Evolutionary conservation across 495 filamentous ascomycete species (phyloP).

Genomic region (Venustampulla echinocandica): DNA sequence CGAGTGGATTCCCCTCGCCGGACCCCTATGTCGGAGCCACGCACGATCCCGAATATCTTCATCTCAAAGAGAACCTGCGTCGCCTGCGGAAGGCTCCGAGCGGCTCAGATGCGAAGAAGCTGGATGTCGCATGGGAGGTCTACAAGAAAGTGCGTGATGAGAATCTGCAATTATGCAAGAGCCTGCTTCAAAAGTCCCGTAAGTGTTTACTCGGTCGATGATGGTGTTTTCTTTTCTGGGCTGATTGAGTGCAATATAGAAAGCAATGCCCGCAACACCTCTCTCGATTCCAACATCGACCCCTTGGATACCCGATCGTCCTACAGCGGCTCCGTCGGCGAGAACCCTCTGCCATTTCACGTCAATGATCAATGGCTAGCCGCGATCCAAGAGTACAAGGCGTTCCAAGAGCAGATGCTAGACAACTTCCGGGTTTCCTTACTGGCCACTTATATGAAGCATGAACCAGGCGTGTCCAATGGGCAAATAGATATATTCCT

Average conservation of each 20-base stretch:
- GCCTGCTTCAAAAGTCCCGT: conserved; percentile 22
- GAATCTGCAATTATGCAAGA: conserved; percentile 21
- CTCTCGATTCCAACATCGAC: conserved; percentile 14
- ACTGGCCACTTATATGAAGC: conserved; percentile 23
- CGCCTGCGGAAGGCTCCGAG: conserved; percentile 22
- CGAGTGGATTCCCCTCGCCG: conserved; percentile 17
- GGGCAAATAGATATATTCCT: conserved; percentile 23
- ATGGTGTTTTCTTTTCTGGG: neutral
- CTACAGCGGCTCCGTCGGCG: conserved; percentile 6
- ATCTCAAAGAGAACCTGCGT: conserved; percentile 21
- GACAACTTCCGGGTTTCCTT: conserved; percentile 23
- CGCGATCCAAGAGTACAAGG: conserved; percentile 27
- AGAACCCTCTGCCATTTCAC: conserved; percentile 6
- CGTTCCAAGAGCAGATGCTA: conserved; percentile 23
- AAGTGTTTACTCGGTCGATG: conserved; percentile 3
- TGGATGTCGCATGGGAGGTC: conserved; percentile 26
- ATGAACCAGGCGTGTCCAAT: conserved; percentile 25
- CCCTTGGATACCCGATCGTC: conserved; percentile 15
- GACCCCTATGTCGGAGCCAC: conserved; percentile 15
- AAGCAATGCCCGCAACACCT: conserved; percentile 5
- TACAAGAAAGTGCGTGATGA: conserved; percentile 25
- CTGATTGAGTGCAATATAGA: conserved; percentile 8
- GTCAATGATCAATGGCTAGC: conserved; percentile 22
- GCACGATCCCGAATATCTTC: conserved; percentile 18
- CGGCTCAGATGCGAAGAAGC: conserved; percentile 21